A percentile compares a stretch with the other conserved stretches of the same genome.
Conservation (phyloP, 2,329 filamentous ascomycete genomes). For the Cadophora sp. region DNA sequence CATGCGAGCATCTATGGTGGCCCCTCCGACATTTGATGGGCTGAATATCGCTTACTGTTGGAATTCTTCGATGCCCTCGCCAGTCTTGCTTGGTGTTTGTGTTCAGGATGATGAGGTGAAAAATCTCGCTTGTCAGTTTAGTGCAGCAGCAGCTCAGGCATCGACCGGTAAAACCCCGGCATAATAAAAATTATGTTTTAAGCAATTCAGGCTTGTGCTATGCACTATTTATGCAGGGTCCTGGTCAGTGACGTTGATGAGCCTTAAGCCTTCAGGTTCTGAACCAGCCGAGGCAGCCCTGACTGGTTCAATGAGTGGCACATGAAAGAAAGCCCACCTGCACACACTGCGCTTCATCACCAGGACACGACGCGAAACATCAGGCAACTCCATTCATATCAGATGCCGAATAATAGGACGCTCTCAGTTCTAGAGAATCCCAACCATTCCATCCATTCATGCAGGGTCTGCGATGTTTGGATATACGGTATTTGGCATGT, state of each 20-base stretch:
- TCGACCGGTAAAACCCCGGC: background rate
- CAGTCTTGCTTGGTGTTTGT: conserved; percentile 15
- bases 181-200: background rate
- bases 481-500: background rate
- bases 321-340: conserved; percentile 1
- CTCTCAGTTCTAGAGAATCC: background rate
- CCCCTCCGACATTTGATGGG: background rate
- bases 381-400: conserved; percentile 4
- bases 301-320: background rate
- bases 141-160: too few species aligned
- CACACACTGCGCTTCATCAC: background rate
- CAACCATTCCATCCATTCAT: conserved; percentile 1
- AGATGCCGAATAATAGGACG: background rate
- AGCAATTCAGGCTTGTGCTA: conserved; percentile 1
- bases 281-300: background rate
- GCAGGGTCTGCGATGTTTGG: background rate
- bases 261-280: too few species aligned
- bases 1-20: background rate
- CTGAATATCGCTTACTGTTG: background rate
- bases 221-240: conserved; percentile 13
- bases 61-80: background rate
- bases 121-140: conserved; percentile 9
- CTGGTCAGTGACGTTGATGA: background rate
- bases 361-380: background rate
- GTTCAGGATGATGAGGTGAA: background rate